phyloP scores from a whole-genome alignment of 2,329 filamentous ascomycete species.

The Fusarium phyllophilum region DNA sequence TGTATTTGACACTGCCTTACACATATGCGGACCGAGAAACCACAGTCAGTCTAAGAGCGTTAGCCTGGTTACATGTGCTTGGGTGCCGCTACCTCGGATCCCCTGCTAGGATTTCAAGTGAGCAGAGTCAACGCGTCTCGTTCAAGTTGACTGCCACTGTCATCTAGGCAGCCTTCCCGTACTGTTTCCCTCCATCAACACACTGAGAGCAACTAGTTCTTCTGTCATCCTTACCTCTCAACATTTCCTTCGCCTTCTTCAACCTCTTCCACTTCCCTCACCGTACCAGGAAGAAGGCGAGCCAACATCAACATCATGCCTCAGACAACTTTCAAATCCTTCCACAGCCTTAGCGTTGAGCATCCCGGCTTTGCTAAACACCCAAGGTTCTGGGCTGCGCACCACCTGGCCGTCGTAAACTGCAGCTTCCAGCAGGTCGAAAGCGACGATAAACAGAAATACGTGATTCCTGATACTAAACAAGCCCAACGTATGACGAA shows the following conservation, averaged over 20 bases:
- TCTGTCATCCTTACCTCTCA: not conserved
- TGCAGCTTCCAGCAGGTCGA: not conserved
- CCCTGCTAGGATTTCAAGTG: not conserved
- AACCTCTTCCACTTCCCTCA: not conserved
- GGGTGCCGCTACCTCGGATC: rapidly evolving
- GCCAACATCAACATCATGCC: not conserved
- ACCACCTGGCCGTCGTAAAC: not conserved
- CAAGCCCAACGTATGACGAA: rapidly evolving
- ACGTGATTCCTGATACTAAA: not conserved
- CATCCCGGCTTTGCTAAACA: not conserved
- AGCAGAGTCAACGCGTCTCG: not conserved
- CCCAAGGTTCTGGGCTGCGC: not conserved
- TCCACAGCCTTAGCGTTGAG: not conserved
- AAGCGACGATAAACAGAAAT: not conserved
- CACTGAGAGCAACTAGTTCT: too few relatives aligned
- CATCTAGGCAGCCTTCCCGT: too few relatives aligned
- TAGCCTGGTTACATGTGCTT: rapidly evolving
- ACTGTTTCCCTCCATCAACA: too few relatives aligned
- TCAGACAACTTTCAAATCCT: not conserved
- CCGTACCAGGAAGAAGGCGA: not conserved
- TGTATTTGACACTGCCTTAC: not conserved
- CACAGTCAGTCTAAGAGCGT: not conserved
- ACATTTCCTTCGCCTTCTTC: not conserved
- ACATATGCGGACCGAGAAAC: not conserved
- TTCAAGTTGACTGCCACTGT: not conserved